phyloP scores from a whole-genome alignment of 2,329 filamentous ascomycete genomes.

The Pseudopithomyces maydicus region DNA sequence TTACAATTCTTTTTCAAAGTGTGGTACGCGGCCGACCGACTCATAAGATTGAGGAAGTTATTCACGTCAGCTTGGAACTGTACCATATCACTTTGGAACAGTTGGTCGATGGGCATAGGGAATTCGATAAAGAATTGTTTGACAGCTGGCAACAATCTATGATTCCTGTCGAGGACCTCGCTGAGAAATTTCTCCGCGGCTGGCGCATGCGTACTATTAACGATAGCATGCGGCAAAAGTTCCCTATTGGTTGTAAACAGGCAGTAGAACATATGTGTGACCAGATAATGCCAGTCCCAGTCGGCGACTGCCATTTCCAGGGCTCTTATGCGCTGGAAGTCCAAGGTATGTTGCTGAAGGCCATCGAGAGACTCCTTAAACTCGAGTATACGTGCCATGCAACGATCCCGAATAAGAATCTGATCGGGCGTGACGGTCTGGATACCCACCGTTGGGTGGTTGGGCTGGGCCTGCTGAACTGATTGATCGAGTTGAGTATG shows the following conservation, averaged over 20 bases:
- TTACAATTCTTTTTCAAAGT: slow-evolving; percentile 22
- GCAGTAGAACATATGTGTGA: slow-evolving; percentile 38
- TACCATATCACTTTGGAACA: slow-evolving; percentile 27
- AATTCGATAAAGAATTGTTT: slow-evolving; percentile 56
- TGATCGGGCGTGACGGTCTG: too few relatives aligned
- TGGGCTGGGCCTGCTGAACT: too few relatives aligned
- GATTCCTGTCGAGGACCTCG: slow-evolving; percentile 54
- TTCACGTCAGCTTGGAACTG: slow-evolving; percentile 40
- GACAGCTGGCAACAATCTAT: slow-evolving; percentile 45
- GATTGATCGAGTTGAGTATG: too few relatives aligned
- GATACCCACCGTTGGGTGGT: too few relatives aligned
- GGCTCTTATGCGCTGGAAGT: slow-evolving; percentile 24
- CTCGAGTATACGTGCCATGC: background rate
- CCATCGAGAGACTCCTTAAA: slow-evolving; percentile 8
- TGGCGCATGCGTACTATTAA: slow-evolving; percentile 35
- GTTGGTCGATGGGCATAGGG: slow-evolving; percentile 44
- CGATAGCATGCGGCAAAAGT: slow-evolving; percentile 45
- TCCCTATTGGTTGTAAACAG: slow-evolving; percentile 29
- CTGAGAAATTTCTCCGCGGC: slow-evolving; percentile 45
- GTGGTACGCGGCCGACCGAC: slow-evolving; percentile 37
- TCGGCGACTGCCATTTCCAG: slow-evolving; percentile 41
- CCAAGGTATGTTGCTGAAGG: background rate
- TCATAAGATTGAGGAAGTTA: slow-evolving; percentile 46
- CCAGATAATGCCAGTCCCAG: slow-evolving; percentile 36
- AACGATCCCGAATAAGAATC: too few relatives aligned